Base-by-base conservation (phyloP, 1,139 yeast species). In the Ogataea hybrid region DNA sequence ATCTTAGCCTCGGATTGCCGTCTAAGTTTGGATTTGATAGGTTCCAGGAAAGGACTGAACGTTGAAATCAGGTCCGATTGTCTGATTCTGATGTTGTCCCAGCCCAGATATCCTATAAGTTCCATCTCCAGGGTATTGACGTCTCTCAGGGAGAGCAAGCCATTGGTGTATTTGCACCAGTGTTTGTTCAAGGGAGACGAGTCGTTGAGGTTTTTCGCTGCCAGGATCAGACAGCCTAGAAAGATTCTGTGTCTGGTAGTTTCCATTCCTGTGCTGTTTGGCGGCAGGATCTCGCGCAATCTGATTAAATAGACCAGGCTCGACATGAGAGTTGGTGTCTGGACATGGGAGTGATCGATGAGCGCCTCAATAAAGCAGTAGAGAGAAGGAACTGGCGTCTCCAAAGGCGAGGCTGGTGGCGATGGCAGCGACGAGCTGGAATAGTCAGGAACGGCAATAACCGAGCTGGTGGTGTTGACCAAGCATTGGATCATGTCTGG, bases 251-350 rank as follows among this genome's bases (percentile, higher is more conserved):
- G 97, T 60, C 95, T 79, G 5, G 97, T 89, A 44, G 97, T 87
- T 53, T 87, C 88, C 77, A 90, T 87, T 18, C 97, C 97, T 46
- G 84, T 79, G 16, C 96, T 95, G 64, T 86, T 84, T 25, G 90
- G 80, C 5, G 97, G 97, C 43, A 92, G 75, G 11, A 84, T 71
- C 48, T 77, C 73, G 52, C 94, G 78, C 51, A 90, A 71, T 49
- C 89, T 82, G 46, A 84, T 80, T 44, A 90, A 72, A 63, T 87
- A 90, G 10, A 89, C 89, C 42, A 88, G 70, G 2, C 96, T 77
- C 14, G 97, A 83, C 97, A 92, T 90, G 43, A 92, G 72, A 2
- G 97, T 92, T 30, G 97, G 90, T 3, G 96, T 86, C 67, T 90
- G 97, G 18, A 92, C 97, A 61, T 90, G 89, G 11, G 96, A 87